Evolutionary conservation across 2,329 filamentous ascomycete species (phyloP).

Genomic region (Pochonia chlamydosporia): DNA sequence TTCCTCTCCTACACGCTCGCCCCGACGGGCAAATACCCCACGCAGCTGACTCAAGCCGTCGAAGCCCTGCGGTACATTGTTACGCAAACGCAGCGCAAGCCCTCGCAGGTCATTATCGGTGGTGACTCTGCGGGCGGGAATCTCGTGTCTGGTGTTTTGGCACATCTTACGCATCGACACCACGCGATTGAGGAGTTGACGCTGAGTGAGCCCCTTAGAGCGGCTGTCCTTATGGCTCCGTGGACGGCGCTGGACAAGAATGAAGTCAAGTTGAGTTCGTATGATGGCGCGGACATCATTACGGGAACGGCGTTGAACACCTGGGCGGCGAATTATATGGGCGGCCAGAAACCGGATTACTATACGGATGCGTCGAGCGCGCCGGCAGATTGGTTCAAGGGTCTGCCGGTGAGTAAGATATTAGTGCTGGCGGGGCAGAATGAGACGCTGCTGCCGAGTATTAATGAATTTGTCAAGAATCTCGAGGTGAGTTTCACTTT

Average conservation of each 20-base stretch:
- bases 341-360: constrained; percentile 8
- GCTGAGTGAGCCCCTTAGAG: constrained; percentile 10
- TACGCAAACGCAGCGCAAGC: constrained; percentile 4
- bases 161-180: constrained; percentile 14
- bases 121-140: constrained; percentile 16
- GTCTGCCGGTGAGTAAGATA: constrained; percentile 10
- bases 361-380: constrained; percentile 14
- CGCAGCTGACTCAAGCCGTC: constrained; percentile 14
- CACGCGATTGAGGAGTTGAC: constrained; percentile 9
- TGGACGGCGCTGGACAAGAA: constrained; percentile 11
- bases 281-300: constrained; percentile 11
- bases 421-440: constrained; percentile 12
- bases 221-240: constrained; percentile 9
- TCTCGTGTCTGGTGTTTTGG: constrained; percentile 13
- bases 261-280: constrained; percentile 1
- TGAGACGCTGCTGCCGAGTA: constrained; percentile 12
- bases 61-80: constrained; percentile 13
- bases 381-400: constrained; percentile 13
- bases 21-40: constrained; percentile 13
- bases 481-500: constrained; percentile 10
- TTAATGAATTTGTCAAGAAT: constrained; percentile 11
- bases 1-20: constrained; percentile 13
- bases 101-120: constrained; percentile 11
- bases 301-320: constrained; percentile 1
- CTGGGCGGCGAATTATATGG: constrained; percentile 11